Percentiles rank a stretch among this genome's conserved stretches.
These are phyloP conservation scores for Rhizopus microsporus DNA, from an alignment of 371 early-diverging fungal species.

Conservation along the genomic window DNA sequence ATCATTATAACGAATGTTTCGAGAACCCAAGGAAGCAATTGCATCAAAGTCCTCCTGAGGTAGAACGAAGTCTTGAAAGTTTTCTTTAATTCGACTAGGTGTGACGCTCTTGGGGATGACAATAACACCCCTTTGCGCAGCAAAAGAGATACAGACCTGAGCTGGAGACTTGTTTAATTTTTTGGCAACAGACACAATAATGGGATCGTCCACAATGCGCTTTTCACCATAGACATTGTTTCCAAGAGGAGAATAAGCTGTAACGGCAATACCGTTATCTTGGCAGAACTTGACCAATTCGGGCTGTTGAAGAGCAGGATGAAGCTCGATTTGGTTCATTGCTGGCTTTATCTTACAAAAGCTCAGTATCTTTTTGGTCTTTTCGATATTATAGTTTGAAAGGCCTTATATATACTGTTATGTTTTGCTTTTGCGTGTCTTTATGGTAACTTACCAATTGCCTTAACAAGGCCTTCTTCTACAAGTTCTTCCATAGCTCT, in stretches of 20 bases:
- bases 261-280: slow-evolving; percentile 35
- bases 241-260: slow-evolving; percentile 47
- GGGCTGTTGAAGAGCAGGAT: slow-evolving; percentile 57
- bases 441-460: slow-evolving; percentile 57
- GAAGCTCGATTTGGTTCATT: slow-evolving; percentile 65
- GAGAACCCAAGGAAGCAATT: slow-evolving; percentile 33
- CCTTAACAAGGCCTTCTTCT: slow-evolving; percentile 51
- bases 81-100: slow-evolving; percentile 52
- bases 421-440: neutral
- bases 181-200: slow-evolving; percentile 61
- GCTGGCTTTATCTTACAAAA: slow-evolving; percentile 64
- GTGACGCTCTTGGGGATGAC: slow-evolving; percentile 63
- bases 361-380: slow-evolving; percentile 53
- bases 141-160: slow-evolving; percentile 83
- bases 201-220: slow-evolving; percentile 59
- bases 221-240: slow-evolving; percentile 70
- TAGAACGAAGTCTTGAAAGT: slow-evolving; percentile 57
- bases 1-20: slow-evolving; percentile 48
- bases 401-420: slow-evolving; percentile 31
- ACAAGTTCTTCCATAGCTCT: slow-evolving; percentile 73
- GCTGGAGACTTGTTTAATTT: slow-evolving; percentile 69
- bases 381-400: slow-evolving; percentile 66
- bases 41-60: slow-evolving; percentile 52
- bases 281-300: slow-evolving; percentile 42
- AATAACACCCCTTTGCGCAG: slow-evolving; percentile 61